Evolutionary conservation across 345 rosid species (phyloP).

Genomic region (Rubroshorea leprosula): DNA sequence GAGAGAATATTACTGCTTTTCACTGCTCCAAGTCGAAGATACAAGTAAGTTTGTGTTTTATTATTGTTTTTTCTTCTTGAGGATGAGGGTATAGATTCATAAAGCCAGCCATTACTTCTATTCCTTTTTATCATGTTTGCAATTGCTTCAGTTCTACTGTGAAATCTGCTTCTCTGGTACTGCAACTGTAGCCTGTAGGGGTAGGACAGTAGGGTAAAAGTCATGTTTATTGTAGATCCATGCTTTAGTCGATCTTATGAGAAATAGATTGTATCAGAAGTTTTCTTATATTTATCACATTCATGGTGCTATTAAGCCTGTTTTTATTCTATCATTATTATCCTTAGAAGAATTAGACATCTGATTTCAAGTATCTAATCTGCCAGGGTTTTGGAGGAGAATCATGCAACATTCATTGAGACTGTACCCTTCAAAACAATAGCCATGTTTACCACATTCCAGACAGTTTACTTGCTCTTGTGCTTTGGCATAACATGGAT

Average conservation of each 20-base stretch:
- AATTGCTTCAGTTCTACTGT: too few species aligned
- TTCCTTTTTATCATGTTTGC: not conserved
- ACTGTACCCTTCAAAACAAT: conserved; percentile 63
- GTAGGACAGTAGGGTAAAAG: too few species aligned
- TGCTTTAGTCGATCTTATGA: too few species aligned
- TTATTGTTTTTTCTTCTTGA: too few species aligned
- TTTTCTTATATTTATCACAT: too few species aligned
- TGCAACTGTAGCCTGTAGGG: too few species aligned
- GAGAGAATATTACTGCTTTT: conserved; percentile 90
- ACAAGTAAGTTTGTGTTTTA: conserved; percentile 65
- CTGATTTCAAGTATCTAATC: conserved; percentile 10
- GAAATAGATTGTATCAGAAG: too few species aligned
- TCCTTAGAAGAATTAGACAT: conserved; percentile 1
- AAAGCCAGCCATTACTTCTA: not conserved
- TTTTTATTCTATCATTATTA: conserved; percentile 1
- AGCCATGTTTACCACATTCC: conserved; percentile 58
- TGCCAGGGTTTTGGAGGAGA: conserved; percentile 54
- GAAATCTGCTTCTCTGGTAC: too few species aligned
- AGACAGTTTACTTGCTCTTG: conserved; percentile 49
- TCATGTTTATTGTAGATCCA: too few species aligned
- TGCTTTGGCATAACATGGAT: conserved; percentile 83
- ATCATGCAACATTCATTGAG: conserved; percentile 59
- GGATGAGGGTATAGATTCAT: too few species aligned
- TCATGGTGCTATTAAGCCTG: too few species aligned
- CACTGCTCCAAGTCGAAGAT: conserved; percentile 85